These are phyloP conservation scores for Agastache rugosa DNA, from an alignment of 257 asterid genomes.

Conservation along the genomic window DNA sequence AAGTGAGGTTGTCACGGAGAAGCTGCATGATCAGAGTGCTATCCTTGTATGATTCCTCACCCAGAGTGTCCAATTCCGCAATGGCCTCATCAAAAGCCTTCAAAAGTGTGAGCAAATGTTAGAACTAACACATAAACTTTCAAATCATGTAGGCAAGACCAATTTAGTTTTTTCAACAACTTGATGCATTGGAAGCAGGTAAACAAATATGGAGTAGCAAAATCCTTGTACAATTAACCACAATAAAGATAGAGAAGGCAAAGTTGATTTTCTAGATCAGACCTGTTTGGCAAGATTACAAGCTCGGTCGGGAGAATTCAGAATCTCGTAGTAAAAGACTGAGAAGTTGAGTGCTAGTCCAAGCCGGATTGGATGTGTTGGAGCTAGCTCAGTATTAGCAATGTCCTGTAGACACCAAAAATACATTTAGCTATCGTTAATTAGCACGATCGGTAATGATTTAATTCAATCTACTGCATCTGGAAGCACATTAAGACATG, in stretches of 20 bases:
- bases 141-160: neutral
- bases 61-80: conserved; percentile 64
- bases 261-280: neutral
- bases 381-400: conserved; percentile 55
- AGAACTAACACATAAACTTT: neutral
- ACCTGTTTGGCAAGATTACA: conserved; percentile 67
- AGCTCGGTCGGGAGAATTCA: conserved; percentile 64
- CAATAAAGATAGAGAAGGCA: neutral
- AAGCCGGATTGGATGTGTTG: conserved; percentile 62
- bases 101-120: conserved; percentile 13
- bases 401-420: conserved; percentile 47
- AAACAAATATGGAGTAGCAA: neutral
- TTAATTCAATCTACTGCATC: conserved; percentile 8
- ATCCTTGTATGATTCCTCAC: conserved; percentile 69
- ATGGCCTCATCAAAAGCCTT: conserved; percentile 69
- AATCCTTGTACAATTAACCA: neutral
- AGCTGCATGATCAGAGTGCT: conserved; percentile 68
- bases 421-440: neutral
- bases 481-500: neutral
- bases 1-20: conserved; percentile 66
- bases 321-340: conserved; percentile 62
- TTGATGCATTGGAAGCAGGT: neutral
- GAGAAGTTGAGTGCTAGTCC: conserved; percentile 65
- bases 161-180: neutral
- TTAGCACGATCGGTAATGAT: conserved; percentile 2